phyloP scores from a whole-genome alignment of 352 stramenopile species.

The Aphanomyces astaci region DNA sequence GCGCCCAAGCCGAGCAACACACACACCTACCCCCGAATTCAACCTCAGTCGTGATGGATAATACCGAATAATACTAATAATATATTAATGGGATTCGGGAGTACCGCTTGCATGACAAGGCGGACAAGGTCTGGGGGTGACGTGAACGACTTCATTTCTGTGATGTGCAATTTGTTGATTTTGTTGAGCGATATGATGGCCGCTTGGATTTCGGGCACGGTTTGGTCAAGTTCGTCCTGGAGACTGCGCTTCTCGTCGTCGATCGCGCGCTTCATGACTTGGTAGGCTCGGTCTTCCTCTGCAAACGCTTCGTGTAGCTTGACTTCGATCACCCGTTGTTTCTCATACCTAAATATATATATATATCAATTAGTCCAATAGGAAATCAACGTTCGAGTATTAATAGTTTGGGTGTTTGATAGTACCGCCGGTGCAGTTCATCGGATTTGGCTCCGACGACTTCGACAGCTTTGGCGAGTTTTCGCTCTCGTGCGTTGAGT shows the following conservation, averaged over 20 bases:
- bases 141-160: conserved; percentile 72
- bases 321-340: conserved; percentile 26
- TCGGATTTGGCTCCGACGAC: background rate
- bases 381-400: background rate
- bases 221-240: conserved; percentile 49
- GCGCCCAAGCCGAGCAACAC: conserved; percentile 49
- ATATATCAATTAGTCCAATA: too few species aligned
- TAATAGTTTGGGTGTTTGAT: background rate
- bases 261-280: conserved; percentile 45
- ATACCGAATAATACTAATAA: too few species aligned
- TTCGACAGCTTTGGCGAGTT: background rate
- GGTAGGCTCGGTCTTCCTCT: conserved; percentile 49
- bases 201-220: conserved; percentile 44
- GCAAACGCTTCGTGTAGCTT: conserved; percentile 42
- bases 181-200: conserved; percentile 53
- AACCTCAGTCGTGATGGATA: too few species aligned
- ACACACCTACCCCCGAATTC: conserved; percentile 30
- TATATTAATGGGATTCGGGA: too few species aligned
- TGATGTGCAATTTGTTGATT: conserved; percentile 76
- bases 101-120: conserved; percentile 59
- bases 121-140: conserved; percentile 60
- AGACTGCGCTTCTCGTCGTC: conserved; percentile 43
- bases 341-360: conserved; percentile 22
- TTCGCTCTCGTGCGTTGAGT: background rate
- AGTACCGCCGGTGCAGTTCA: background rate